These are phyloP conservation scores for Aspergillus sp. DNA, from an alignment of 2,329 filamentous ascomycete species.

Conservation along the genomic window DNA sequence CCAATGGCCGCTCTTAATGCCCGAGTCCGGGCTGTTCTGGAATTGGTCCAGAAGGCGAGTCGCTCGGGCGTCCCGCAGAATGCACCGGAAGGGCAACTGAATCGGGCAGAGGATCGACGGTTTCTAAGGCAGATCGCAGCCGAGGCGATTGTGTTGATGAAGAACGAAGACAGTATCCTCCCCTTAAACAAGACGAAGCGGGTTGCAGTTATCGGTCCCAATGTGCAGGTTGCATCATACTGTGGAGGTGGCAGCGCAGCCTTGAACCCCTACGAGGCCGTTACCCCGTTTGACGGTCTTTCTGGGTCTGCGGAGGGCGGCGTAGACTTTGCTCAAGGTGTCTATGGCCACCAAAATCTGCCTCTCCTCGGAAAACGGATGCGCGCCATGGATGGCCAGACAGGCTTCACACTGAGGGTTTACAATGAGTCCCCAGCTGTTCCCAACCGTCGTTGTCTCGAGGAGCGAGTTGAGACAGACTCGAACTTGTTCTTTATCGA, in stretches of 20 bases:
- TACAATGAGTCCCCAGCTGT: conserved; percentile 59
- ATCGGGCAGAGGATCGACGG: conserved; percentile 63
- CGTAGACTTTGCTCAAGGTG: conserved; percentile 58
- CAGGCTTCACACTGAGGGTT: conserved; percentile 62
- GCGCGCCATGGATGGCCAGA: conserved; percentile 53
- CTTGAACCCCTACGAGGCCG: conserved; percentile 45
- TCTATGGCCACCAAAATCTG: conserved; percentile 64
- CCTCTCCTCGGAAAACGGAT: conserved; percentile 57
- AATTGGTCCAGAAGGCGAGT: conserved; percentile 58
- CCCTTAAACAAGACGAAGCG: conserved; percentile 53
- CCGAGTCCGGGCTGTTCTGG: conserved; percentile 57
- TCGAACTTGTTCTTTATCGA: conserved; percentile 52
- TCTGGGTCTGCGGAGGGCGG: conserved; percentile 33
- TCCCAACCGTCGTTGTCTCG: conserved; percentile 51
- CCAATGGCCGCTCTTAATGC: conserved; percentile 56
- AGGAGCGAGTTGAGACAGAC: conserved; percentile 46
- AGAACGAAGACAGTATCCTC: conserved; percentile 66
- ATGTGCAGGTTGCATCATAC: conserved; percentile 48
- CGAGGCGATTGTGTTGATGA: conserved; percentile 70
- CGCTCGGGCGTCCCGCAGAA: conserved; percentile 56
- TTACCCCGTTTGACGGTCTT: conserved; percentile 48
- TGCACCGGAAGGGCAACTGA: conserved; percentile 53
- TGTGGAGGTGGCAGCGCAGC: conserved; percentile 67
- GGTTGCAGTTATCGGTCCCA: conserved; percentile 56
- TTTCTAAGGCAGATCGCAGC: conserved; percentile 67